Conservation (phyloP, 345 rosid genomes). For the Gossypium stocksii region DNA sequence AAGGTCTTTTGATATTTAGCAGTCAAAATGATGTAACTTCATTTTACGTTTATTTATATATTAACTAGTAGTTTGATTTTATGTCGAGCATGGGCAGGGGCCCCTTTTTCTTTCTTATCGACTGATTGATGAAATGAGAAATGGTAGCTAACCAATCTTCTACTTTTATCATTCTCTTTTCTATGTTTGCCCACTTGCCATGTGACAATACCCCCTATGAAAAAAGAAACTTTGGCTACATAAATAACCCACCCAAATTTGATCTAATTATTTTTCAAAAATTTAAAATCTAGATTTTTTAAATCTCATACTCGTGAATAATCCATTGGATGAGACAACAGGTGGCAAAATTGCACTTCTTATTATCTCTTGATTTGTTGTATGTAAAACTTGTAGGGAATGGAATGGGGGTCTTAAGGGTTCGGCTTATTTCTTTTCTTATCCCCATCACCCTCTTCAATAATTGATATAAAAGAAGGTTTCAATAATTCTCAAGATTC, state of each 20-base stretch:
- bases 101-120: not conserved
- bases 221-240: not conserved
- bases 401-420: not conserved
- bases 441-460: not conserved
- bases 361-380: not conserved
- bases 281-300: too few species aligned
- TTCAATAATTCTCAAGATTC: not conserved
- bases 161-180: not conserved
- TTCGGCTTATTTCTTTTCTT: not conserved
- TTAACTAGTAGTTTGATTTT: not conserved
- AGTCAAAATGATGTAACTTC: too few species aligned
- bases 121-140: not conserved
- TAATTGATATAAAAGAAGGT: not conserved
- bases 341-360: not conserved
- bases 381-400: not conserved
- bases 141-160: not conserved
- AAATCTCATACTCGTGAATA: too few species aligned
- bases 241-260: not conserved
- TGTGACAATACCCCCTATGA: slow-evolving; percentile 20
- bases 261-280: not conserved
- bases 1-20: too few species aligned
- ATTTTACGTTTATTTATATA: too few species aligned
- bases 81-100: not conserved
- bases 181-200: slow-evolving; percentile 18
- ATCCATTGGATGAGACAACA: too few species aligned